These are phyloP conservation scores for Vaccinium myrtillus DNA, from an alignment of 148 eudicot species.

Conservation along the genomic window DNA sequence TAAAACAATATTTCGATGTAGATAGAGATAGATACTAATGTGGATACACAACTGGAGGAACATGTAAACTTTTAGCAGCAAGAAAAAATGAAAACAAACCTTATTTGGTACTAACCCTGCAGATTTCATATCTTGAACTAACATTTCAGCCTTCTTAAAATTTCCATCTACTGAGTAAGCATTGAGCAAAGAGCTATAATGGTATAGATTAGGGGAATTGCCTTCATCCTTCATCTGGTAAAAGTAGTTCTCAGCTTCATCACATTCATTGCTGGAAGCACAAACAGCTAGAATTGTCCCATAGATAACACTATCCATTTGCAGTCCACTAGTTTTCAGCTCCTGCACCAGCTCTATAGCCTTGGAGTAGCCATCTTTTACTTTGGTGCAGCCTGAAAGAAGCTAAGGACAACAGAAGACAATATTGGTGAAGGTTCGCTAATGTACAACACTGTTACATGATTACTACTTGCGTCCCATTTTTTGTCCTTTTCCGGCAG, in stretches of 20 bases:
- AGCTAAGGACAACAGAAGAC: conserved; percentile 49
- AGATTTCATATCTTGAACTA: conserved; percentile 70
- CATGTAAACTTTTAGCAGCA: background rate
- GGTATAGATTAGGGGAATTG: conserved; percentile 71
- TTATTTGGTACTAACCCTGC: conserved; percentile 73
- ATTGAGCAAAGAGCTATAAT: conserved; percentile 87
- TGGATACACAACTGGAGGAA: background rate
- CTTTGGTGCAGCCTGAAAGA: conserved; percentile 73
- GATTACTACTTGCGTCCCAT: background rate
- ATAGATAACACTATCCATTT: conserved; percentile 68
- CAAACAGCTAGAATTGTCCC: conserved; percentile 81
- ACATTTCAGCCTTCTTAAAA: conserved; percentile 65
- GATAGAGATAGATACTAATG: background rate
- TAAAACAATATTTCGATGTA: background rate
- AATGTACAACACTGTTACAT: background rate
- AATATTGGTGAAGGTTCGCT: background rate
- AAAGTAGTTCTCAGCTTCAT: conserved; percentile 80
- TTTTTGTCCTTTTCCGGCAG: background rate
- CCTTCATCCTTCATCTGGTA: conserved; percentile 79
- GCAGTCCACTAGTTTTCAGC: conserved; percentile 52
- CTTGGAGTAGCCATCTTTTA: conserved; percentile 59
- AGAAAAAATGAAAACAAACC: conserved; percentile 45
- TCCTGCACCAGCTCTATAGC: conserved; percentile 69
- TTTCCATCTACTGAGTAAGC: conserved; percentile 69
- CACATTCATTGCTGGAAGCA: conserved; percentile 66